Conservation (phyloP, 306 rosid species). For the Pterocarpus santalinus region DNA sequence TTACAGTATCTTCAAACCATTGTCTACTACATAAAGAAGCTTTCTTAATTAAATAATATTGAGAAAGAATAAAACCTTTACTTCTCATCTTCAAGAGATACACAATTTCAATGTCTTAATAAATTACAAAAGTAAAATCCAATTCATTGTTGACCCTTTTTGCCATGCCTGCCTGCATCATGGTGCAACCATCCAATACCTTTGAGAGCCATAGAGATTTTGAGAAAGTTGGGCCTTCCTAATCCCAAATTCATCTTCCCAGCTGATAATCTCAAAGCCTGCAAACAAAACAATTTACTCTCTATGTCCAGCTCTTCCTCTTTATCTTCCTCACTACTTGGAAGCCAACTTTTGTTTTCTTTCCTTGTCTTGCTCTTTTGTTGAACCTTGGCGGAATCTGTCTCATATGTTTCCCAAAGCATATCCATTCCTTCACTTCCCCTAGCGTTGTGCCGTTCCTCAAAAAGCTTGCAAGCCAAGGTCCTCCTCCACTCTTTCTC, state of each 20-base stretch:
- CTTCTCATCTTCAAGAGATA: conserved; percentile 43
- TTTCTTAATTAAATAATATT: conserved; percentile 3
- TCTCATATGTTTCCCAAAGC: conserved; percentile 94
- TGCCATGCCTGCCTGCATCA: conserved; percentile 64
- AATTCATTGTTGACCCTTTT: conserved; percentile 65
- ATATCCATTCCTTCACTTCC: conserved; percentile 92
- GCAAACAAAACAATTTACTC: conserved; percentile 78
- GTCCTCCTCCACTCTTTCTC: conserved; percentile 98
- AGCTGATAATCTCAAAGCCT: conserved; percentile 87
- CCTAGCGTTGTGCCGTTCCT: conserved; percentile 73
- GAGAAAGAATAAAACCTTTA: conserved; percentile 55
- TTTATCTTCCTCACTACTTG: conserved; percentile 45
- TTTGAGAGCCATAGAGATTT: conserved; percentile 85
- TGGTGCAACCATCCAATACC: conserved; percentile 84
- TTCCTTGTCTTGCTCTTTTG: conserved; percentile 57
- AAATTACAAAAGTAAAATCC: conserved; percentile 37
- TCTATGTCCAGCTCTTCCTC: conserved; percentile 56
- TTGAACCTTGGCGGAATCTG: conserved; percentile 51
- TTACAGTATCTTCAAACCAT: no score
- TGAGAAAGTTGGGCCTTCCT: conserved; percentile 80
- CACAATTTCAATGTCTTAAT: conserved; percentile 50
- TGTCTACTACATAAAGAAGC: neutral
- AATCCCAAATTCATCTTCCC: conserved; percentile 91
- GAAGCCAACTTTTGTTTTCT: conserved; percentile 48
- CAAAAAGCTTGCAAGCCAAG: conserved; percentile 91